Percentiles rank a stretch among this genome's conserved stretches.
Evolutionary conservation across 306 rosid genomes (phyloP).

Genomic region (Inga oerstediana): DNA sequence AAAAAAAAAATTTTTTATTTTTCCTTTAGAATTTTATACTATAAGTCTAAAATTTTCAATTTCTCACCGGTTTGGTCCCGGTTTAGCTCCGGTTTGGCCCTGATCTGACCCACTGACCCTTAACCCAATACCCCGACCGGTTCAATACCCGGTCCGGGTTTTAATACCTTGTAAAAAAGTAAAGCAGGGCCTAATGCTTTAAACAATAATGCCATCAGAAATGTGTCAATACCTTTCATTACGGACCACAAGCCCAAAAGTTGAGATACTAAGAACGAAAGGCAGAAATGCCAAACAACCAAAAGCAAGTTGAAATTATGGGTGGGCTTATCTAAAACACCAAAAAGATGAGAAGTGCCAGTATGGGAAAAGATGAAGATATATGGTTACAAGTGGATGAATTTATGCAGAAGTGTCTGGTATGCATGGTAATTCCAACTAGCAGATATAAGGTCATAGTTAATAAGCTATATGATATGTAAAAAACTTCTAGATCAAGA

Average conservation of each 20-base stretch:
- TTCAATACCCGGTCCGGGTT: too few species aligned
- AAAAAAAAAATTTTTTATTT: too few species aligned
- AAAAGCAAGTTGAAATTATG: not conserved
- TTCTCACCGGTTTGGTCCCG: too few species aligned
- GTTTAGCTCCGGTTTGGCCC: too few species aligned
- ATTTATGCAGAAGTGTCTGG: not conserved
- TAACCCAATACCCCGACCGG: too few species aligned
- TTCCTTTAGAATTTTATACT: too few species aligned
- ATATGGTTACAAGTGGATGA: not conserved
- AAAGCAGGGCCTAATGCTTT: not conserved
- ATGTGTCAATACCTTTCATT: not conserved
- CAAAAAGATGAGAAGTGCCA: not conserved
- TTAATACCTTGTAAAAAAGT: not conserved
- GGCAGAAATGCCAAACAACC: not conserved
- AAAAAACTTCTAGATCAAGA: slow-evolving; percentile 5
- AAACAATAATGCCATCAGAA: not conserved
- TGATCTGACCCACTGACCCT: too few species aligned
- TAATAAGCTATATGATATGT: not conserved
- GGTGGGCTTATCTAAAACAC: not conserved
- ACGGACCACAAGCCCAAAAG: not conserved
- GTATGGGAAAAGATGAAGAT: not conserved
- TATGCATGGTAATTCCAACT: not conserved
- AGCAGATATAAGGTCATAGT: not conserved
- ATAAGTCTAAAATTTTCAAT: too few species aligned
- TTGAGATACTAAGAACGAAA: not conserved